These are phyloP conservation scores for Wickerhamiella lipophila DNA, from an alignment of 805 yeast genomes.

Conservation along the genomic window DNA sequence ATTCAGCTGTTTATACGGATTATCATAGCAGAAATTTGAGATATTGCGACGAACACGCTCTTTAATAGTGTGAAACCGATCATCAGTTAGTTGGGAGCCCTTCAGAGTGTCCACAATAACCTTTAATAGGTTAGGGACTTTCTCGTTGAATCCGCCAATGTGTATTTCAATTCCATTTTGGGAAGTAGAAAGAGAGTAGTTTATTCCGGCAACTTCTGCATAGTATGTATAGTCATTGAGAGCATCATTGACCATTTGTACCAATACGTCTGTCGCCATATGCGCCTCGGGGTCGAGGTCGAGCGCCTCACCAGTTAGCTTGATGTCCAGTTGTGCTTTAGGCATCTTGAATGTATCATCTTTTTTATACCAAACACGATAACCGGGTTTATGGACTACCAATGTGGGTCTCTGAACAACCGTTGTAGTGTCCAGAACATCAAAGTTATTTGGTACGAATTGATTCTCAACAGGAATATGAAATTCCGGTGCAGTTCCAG, in stretches of 20 bases:
- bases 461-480: conserved; percentile 62
- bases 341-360: conserved; percentile 87
- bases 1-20: conserved; percentile 70
- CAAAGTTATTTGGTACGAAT: conserved; percentile 70
- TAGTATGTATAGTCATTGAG: conserved; percentile 67
- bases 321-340: conserved; percentile 56
- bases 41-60: conserved; percentile 50
- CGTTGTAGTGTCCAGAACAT: conserved; percentile 36
- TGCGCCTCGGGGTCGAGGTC: conserved; percentile 27
- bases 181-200: conserved; percentile 43
- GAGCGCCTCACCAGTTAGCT: conserved; percentile 43
- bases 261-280: conserved; percentile 47
- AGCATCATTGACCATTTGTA: conserved; percentile 62
- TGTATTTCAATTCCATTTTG: conserved; percentile 60
- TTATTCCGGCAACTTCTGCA: conserved; percentile 71
- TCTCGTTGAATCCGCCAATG: conserved; percentile 74
- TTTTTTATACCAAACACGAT: conserved; percentile 62
- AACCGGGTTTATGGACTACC: conserved; percentile 33
- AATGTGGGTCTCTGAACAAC: conserved; percentile 44
- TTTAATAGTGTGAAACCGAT: conserved; percentile 54
- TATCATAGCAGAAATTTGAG: conserved; percentile 55
- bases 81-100: conserved; percentile 37
- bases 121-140: conserved; percentile 49
- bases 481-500: conserved; percentile 28
- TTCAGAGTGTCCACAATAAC: conserved; percentile 45